phyloP scores from a whole-genome alignment of 2,329 filamentous ascomycete species.

The Phialophora verrucosa region DNA sequence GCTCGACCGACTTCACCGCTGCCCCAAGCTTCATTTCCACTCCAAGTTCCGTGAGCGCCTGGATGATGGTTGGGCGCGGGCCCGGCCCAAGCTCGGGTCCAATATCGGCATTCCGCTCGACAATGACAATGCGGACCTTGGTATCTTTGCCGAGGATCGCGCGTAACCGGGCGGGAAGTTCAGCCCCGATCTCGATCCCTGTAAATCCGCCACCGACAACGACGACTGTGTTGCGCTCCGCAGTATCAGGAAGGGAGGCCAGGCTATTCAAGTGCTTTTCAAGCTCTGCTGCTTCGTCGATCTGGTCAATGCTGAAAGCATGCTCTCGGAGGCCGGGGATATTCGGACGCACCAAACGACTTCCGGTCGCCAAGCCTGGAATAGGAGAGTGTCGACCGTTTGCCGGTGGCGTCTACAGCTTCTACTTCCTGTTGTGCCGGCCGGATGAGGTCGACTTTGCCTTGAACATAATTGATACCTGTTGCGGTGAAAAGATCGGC shows the following conservation, averaged over 20 bases:
- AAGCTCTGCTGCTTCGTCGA: slow-evolving; percentile 40
- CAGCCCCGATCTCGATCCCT: slow-evolving; percentile 43
- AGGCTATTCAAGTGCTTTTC: slow-evolving; percentile 44
- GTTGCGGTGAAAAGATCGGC: slow-evolving; percentile 41
- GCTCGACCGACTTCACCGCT: slow-evolving; percentile 41
- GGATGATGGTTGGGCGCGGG: slow-evolving; percentile 44
- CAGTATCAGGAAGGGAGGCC: slow-evolving; percentile 34
- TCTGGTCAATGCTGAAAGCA: slow-evolving; percentile 46
- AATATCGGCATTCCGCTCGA: slow-evolving; percentile 42
- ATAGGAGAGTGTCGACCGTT: slow-evolving; percentile 39
- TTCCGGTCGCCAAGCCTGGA: slow-evolving; percentile 48
- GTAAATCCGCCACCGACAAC: slow-evolving; percentile 48
- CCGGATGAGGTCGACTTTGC: slow-evolving; percentile 15
- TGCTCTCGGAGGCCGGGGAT: slow-evolving; percentile 44
- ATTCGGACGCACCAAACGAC: slow-evolving; percentile 42
- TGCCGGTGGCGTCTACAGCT: slow-evolving; percentile 21
- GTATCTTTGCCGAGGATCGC: slow-evolving; percentile 19
- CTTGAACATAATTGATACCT: slow-evolving; percentile 39
- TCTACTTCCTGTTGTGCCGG: slow-evolving; percentile 32
- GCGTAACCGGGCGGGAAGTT: slow-evolving; percentile 44
- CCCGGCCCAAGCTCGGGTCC: slow-evolving; percentile 46
- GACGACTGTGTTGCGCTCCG: slow-evolving; percentile 46
- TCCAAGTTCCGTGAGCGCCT: slow-evolving; percentile 42
- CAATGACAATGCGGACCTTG: slow-evolving; percentile 38
- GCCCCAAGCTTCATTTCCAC: slow-evolving; percentile 44